Conservation (phyloP, 208 protist genomes). For the Wallacemonas rigidus region DNA sequence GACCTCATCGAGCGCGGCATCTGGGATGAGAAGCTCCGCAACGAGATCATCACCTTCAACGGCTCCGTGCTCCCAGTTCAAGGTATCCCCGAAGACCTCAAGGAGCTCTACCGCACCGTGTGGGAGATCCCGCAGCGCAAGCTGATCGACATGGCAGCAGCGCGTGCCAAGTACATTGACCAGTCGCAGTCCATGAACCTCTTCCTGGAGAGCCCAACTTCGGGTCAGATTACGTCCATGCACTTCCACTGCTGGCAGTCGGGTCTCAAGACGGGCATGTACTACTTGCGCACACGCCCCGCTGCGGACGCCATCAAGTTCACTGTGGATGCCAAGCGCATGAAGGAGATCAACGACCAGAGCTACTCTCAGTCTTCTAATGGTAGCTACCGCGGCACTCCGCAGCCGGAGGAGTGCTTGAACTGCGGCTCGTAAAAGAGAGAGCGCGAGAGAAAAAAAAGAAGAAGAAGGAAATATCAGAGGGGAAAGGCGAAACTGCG, state of each 20-base stretch:
- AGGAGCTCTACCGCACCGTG: conserved; percentile 98
- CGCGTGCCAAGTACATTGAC: conserved; percentile 99
- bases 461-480: conserved; percentile 3
- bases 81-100: conserved; percentile 95
- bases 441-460: neutral
- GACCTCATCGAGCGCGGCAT: conserved; percentile 95
- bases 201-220: conserved; percentile 96
- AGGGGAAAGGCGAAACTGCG: neutral
- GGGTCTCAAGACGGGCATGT: conserved; percentile 99
- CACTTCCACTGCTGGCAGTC: conserved; percentile 99
- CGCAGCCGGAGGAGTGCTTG: conserved; percentile 79
- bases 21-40: conserved; percentile 95
- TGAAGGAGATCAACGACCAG: conserved; percentile 70
- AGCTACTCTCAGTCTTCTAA: conserved; percentile 16
- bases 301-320: conserved; percentile 99
- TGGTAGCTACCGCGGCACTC: conserved; percentile 11
- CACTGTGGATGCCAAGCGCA: conserved; percentile 95
- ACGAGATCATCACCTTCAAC: conserved; percentile 96
- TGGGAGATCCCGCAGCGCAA: conserved; percentile 98
- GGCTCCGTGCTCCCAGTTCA: conserved; percentile 96
- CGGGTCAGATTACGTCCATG: conserved; percentile 98
- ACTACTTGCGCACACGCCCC: conserved; percentile 97
- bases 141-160: conserved; percentile 99
- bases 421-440: conserved; percentile 78
- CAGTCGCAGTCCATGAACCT: conserved; percentile 99